A percentile compares a stretch with the other conserved stretches of the same genome.
These are phyloP conservation scores for Cryptococcus hybrid DNA, from an alignment of 1,284 basidiomycete species.

Conservation along the genomic window DNA sequence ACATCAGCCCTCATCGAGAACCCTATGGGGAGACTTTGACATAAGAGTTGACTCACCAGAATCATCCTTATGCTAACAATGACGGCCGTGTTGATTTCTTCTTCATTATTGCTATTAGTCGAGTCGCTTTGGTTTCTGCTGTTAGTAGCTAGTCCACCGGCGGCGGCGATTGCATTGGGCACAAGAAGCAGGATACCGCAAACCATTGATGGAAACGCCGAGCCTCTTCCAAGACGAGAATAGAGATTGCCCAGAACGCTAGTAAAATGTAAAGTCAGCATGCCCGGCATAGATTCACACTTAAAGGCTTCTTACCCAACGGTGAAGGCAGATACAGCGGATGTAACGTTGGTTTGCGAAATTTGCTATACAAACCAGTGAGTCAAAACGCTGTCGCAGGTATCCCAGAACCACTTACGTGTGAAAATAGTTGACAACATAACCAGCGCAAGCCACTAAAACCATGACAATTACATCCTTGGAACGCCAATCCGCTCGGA, in stretches of 20 bases:
- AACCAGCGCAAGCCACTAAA: slow-evolving; percentile 25
- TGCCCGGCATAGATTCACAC: not conserved
- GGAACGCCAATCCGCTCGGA: slow-evolving; percentile 27
- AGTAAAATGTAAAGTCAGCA: not conserved
- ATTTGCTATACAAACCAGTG: slow-evolving; percentile 14
- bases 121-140: not conserved
- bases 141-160: slow-evolving; percentile 21
- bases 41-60: slow-evolving; percentile 2
- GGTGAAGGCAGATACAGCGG: slow-evolving; percentile 29
- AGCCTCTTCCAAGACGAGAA: slow-evolving; percentile 28
- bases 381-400: too few species aligned
- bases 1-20: not conserved
- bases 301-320: slow-evolving; percentile 17
- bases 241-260: slow-evolving; percentile 32
- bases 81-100: slow-evolving; percentile 25
- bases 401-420: too few species aligned
- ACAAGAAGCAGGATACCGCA: slow-evolving; percentile 30
- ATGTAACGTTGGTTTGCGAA: slow-evolving; percentile 25
- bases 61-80: slow-evolving; percentile 14
- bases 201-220: slow-evolving; percentile 29
- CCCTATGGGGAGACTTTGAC: not conserved
- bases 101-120: not conserved
- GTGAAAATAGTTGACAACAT: slow-evolving; percentile 24
- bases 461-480: slow-evolving; percentile 32
- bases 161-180: slow-evolving; percentile 33